Evolutionary conservation across 306 rosid species (phyloP), one percentile per base, ranked within the genome.

Genomic region (Cicer bijugum): DNA sequence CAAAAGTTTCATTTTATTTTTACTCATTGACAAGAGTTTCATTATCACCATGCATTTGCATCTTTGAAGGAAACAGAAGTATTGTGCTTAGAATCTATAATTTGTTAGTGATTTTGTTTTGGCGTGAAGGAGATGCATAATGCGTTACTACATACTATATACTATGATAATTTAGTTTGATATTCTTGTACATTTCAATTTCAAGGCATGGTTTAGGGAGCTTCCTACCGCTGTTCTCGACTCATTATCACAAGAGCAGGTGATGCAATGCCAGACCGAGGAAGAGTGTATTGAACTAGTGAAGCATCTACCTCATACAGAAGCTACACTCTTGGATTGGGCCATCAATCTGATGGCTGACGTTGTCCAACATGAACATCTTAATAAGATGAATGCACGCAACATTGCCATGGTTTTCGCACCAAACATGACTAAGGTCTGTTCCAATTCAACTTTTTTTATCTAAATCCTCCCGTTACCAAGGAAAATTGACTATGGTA

Each of bases 361-460:
- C 82, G 97, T 93, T 74, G 98, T 86, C 58, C 81, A 86, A 65
- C 85, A 84, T 12, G 96, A 91, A 83, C 76, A 88, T 80, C 73
- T 88, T 39, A 91, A 93, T 88, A 93, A 89, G 87, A 93, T 91
- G 98, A 91, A 89, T 9, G 97, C 89, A 2, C 91, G 84, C 74
- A 93, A 93, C 67, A 79, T 93, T 9, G 97, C 97, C 73, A 86
- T 89, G 97, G 96, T 93, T 89, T 93, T 93, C 78, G 97, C 98
- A 6, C 98, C 98, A 16, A 93, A 93, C 85, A 93, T 93, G 98
- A 93, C 98, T 84, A 89, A 88, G 91, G 98, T 89, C 35, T 66
- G 84, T 79, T 46, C 67, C 48, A 16, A 71, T 59, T 28, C 35
- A 28, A 28, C 35, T 3, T 28, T 28, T 28, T 28, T 28, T 28